phyloP scores from a whole-genome alignment of 1,284 basidiomycete species.

The Fomitopsis betulina region DNA sequence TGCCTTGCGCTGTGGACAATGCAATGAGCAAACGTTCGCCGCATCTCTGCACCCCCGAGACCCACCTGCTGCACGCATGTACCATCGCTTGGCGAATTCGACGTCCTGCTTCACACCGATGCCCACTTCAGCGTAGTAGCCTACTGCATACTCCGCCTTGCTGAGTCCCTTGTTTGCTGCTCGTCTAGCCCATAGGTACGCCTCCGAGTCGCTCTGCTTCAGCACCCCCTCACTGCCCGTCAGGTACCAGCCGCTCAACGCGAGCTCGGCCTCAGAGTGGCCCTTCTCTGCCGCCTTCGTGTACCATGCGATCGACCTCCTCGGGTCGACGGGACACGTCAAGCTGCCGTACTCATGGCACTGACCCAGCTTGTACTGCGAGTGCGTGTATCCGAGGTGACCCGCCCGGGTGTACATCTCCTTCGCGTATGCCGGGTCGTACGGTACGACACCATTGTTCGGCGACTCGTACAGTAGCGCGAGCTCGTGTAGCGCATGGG shows the following conservation, averaged over 20 bases:
- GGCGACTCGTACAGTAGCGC: constrained; percentile 85
- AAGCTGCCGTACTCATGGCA: constrained; percentile 93
- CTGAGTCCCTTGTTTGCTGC: constrained; percentile 91
- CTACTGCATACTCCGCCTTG: constrained; percentile 95
- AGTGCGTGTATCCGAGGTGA: constrained; percentile 90
- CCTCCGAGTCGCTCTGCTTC: constrained; percentile 97
- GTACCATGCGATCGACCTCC: constrained; percentile 96
- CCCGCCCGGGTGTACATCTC: constrained; percentile 90
- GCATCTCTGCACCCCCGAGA: constrained; percentile 13
- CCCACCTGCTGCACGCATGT: constrained; percentile 94
- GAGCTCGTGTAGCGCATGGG: constrained; percentile 97
- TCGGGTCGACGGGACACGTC: constrained; percentile 89
- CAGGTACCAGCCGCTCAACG: constrained; percentile 96
- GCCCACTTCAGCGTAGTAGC: constrained; percentile 96
- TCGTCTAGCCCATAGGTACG: constrained; percentile 93
- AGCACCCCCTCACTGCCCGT: constrained; percentile 93
- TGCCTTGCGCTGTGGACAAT: constrained; percentile 72
- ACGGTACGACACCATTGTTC: constrained; percentile 58
- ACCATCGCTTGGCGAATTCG: constrained; percentile 97
- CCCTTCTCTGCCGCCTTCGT: constrained; percentile 97
- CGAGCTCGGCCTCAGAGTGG: constrained; percentile 91
- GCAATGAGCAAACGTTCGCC: not conserved
- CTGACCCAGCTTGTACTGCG: constrained; percentile 93
- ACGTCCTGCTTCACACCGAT: constrained; percentile 96
- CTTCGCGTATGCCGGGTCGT: constrained; percentile 80